Evolutionary conservation across 192 early-diverging fungal genomes (phyloP).

Genomic region (Jimgerdemannia flammicorona): DNA sequence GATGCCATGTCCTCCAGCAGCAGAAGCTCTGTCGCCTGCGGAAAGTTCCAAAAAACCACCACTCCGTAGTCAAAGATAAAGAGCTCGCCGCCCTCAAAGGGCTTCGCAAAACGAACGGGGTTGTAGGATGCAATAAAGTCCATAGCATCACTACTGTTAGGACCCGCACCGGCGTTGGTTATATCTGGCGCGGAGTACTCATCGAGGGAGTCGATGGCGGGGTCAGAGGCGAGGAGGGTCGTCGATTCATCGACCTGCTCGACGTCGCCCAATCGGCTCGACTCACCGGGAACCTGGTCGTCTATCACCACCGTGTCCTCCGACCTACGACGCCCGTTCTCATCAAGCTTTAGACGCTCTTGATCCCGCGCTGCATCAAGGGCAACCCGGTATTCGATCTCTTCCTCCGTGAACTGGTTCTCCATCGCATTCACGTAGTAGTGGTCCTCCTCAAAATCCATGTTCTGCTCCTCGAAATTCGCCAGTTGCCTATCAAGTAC

Average conservation of each 20-base stretch:
- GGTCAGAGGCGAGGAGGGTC: too few relatives aligned
- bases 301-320: neutral
- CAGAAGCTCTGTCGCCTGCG: conserved; percentile 43
- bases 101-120: neutral
- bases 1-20: conserved; percentile 42
- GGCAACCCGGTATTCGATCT: neutral
- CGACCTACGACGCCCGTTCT: neutral
- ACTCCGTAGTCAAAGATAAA: conserved; percentile 61
- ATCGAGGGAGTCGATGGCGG: too few relatives aligned
- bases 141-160: too few relatives aligned
- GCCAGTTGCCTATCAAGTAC: conserved; percentile 49
- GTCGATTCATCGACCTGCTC: neutral
- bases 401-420: neutral
- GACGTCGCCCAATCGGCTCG: neutral
- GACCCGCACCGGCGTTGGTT: too few relatives aligned
- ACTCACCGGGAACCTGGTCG: neutral
- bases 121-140: too few relatives aligned
- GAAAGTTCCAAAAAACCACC: conserved; percentile 58
- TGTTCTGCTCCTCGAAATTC: conserved; percentile 34
- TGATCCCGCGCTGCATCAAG: too few relatives aligned
- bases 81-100: conserved; percentile 48
- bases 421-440: conserved; percentile 1
- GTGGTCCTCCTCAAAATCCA: conserved; percentile 2
- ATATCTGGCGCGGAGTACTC: too few relatives aligned
- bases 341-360: too few relatives aligned